Evolutionary conservation across 139 green algal genomes (phyloP).

Genomic region (Chlorella sp.): DNA sequence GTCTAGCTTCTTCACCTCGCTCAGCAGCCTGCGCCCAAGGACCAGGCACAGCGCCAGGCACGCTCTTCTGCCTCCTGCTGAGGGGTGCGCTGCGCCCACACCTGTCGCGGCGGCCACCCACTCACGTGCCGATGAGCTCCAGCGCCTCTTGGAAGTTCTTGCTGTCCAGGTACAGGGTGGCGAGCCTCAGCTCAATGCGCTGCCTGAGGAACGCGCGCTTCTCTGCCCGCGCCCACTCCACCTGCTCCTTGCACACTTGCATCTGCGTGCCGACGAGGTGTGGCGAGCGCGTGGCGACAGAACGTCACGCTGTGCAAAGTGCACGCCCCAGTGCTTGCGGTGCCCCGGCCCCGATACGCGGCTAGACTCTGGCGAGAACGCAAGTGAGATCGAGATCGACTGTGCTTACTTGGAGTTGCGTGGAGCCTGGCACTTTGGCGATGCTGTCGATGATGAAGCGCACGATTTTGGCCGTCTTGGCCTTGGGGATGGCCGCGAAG

Average conservation of each 20-base stretch:
- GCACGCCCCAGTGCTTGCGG: no score
- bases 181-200: slow-evolving; percentile 87
- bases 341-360: no score
- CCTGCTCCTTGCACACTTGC: slow-evolving; percentile 90
- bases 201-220: slow-evolving; percentile 97
- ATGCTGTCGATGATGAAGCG: slow-evolving; percentile 91
- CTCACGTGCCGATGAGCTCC: slow-evolving; percentile 66
- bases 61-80: no score
- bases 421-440: slow-evolving; percentile 78
- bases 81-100: no score
- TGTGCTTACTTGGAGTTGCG: slow-evolving; percentile 72
- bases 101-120: no score
- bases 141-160: slow-evolving; percentile 74
- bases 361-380: no score
- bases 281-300: background rate
- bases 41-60: background rate
- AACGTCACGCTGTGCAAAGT: no score
- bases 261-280: no score
- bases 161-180: slow-evolving; percentile 77
- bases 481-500: slow-evolving; percentile 90
- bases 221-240: slow-evolving; percentile 86
- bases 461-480: slow-evolving; percentile 98
- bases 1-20: slow-evolving; percentile 95
- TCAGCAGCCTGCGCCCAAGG: slow-evolving; percentile 65
- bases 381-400: no score